These are phyloP conservation scores for Debaryomyces castellii DNA, from an alignment of 805 yeast species.

Conservation along the genomic window DNA sequence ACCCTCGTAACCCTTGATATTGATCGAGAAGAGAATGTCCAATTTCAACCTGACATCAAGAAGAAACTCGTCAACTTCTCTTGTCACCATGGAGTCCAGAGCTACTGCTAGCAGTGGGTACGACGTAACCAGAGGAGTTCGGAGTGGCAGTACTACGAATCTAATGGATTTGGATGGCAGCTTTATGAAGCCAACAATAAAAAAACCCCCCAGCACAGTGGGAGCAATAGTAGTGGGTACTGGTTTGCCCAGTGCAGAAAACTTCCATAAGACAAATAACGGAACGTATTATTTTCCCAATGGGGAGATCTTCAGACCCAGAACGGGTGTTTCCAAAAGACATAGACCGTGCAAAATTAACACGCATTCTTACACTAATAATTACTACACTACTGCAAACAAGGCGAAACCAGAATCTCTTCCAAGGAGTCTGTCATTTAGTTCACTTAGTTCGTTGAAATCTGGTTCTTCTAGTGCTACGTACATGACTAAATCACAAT, in stretches of 20 bases:
- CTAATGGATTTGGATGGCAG: constrained; percentile 36
- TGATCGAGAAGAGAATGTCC: background rate
- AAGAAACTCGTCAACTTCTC: constrained; percentile 32
- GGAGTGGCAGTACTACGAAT: constrained; percentile 40
- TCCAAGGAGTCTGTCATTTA: constrained; percentile 8
- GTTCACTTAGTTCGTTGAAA: constrained; percentile 4
- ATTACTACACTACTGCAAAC: constrained; percentile 1
- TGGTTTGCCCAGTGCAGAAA: background rate
- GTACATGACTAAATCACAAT: constrained; percentile 10
- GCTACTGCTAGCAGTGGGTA: background rate
- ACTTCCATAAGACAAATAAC: constrained; percentile 10
- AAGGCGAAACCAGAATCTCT: constrained; percentile 2
- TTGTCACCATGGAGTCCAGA: constrained; percentile 17
- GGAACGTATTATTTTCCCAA: constrained; percentile 48
- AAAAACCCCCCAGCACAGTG: constrained; percentile 14
- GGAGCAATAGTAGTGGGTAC: constrained; percentile 6
- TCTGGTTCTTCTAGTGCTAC: constrained; percentile 2
- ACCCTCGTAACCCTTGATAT: constrained; percentile 1
- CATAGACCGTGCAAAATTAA: constrained; percentile 34
- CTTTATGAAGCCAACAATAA: constrained; percentile 38
- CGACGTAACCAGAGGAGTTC: constrained; percentile 10
- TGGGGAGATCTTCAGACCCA: constrained; percentile 53
- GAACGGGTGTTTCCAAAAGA: constrained; percentile 40
- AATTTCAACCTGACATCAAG: constrained; percentile 16
- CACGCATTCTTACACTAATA: background rate